A percentile compares a stretch with the other conserved stretches of the same genome.
These are phyloP conservation scores for Blastocrithidia nonstop DNA, from an alignment of 208 protist species.

Conservation along the genomic window DNA sequence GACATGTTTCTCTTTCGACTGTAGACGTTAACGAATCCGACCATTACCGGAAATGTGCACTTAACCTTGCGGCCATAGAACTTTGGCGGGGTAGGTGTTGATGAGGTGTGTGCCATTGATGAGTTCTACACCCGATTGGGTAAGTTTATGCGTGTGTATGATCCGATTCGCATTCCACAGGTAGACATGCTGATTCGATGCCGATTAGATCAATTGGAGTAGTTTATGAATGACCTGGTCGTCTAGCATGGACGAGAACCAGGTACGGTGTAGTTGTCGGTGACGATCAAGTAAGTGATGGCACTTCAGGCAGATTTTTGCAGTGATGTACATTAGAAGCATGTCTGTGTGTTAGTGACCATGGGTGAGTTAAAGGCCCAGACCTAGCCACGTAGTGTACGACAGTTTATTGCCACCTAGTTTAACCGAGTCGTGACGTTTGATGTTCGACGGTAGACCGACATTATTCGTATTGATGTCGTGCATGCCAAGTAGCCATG, in stretches of 20 bases:
- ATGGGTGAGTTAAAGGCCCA: conserved; percentile 36
- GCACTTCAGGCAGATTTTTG: conserved; percentile 20
- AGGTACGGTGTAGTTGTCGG: conserved; percentile 27
- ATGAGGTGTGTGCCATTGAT: conserved; percentile 23
- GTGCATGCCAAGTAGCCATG: conserved; percentile 17
- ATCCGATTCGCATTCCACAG: conserved; percentile 28
- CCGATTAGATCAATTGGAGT: conserved; percentile 23
- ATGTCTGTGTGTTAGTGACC: conserved; percentile 41
- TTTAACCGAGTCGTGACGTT: conserved; percentile 51
- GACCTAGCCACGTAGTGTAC: conserved; percentile 22
- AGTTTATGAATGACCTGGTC: conserved; percentile 58
- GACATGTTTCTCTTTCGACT: conserved; percentile 48
- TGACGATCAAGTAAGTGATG: conserved; percentile 27
- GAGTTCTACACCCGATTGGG: conserved; percentile 50
- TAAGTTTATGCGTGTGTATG: conserved; percentile 65
- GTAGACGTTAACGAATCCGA: conserved; percentile 12
- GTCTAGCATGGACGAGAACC: conserved; percentile 61
- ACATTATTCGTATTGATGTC: conserved; percentile 65
- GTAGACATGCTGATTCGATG: conserved; percentile 36
- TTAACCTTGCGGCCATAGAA: conserved; percentile 30
- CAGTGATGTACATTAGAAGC: conserved; percentile 20
- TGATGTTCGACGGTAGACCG: conserved; percentile 67
- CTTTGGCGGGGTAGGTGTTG: conserved; percentile 30
- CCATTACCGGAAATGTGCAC: conserved; percentile 32
- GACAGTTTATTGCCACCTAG: conserved; percentile 21